Conservation (phyloP, 805 yeast species). For the Maudiozyma serrabonitensis region DNA sequence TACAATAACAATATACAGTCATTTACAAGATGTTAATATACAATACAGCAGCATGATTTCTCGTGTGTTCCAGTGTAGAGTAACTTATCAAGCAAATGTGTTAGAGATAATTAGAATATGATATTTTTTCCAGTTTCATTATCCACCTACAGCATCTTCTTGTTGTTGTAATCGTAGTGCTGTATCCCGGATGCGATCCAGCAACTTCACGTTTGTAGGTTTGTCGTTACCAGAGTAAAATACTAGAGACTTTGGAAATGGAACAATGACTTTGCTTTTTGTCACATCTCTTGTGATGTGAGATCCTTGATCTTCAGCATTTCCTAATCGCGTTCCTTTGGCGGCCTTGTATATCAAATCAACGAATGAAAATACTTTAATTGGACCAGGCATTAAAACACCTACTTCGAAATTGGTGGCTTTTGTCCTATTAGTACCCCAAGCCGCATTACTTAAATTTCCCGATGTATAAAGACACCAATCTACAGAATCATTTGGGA, state of each 20-base stretch:
- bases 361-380: conserved; percentile 15
- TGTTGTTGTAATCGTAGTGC: not conserved
- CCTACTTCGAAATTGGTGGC: conserved; percentile 49
- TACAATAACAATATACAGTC: no score
- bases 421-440: conserved; percentile 46
- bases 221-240: conserved; percentile 13
- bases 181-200: not conserved
- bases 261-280: conserved; percentile 11
- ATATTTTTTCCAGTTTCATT: not conserved
- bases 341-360: conserved; percentile 11
- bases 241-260: conserved; percentile 15
- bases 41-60: no score
- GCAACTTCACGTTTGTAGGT: not conserved
- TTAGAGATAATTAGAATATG: no score
- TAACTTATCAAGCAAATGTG: no score
- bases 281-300: not conserved
- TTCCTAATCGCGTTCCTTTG: not conserved
- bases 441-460: conserved; percentile 67
- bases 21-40: no score
- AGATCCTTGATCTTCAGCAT: not conserved
- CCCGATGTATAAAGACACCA: conserved; percentile 74
- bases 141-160: not conserved
- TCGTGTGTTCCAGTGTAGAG: no score
- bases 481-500: conserved; percentile 28
- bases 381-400: conserved; percentile 25